Evolutionary conservation across 2,329 filamentous ascomycete genomes (phyloP), one percentile per base, ranked within the genome.

Genomic region (Rutstroemia sp.): DNA sequence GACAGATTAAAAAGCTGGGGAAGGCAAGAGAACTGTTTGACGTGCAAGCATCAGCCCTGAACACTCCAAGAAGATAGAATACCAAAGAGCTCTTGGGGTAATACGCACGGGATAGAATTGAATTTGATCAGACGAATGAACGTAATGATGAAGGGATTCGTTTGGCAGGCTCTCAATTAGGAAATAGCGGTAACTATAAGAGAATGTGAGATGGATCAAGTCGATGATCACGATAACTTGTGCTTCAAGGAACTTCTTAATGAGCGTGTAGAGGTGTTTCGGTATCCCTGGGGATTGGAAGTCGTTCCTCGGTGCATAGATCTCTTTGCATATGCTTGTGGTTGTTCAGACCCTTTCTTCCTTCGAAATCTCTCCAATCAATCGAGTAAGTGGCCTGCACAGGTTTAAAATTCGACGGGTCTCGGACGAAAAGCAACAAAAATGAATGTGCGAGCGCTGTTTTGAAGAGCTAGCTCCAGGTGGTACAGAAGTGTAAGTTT

Each of bases 31-130:
- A 56, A 39, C 54, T 56, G 25, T 51, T 39, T 39, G 39, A 21
- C 23, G 27, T 44, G 12, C 54, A 51, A 56, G 54, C 48, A 56
- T 56, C 42, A 56, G 54, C 54, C 48, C 21, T 56, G 54, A 46
- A 46, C 10, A 25, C 51, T 45, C 40, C n/a, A 46, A 27, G 16
- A 45, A n/a, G 21, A 38, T 40, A 40, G 40, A 48, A 44, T 30
- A 17, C 14, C 39, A 42, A 42, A 39, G 46, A 51, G 14, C 46
- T 51, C 47, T 50, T 25, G 39, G 46, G 49, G 39, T 42, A 55
- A 38, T 46, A 56, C 54, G 48, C 48, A 56, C 48, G 54, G 48
- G 21, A 45, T 38, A 21, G 17, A 27, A 27, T 44, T 48, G 19
- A 21, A 21, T 51, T 27, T 51, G 48, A 51, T 46, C 39, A 51